Evolutionary conservation across 257 asterid species (phyloP).

Genomic region (Gentiana dahurica): DNA sequence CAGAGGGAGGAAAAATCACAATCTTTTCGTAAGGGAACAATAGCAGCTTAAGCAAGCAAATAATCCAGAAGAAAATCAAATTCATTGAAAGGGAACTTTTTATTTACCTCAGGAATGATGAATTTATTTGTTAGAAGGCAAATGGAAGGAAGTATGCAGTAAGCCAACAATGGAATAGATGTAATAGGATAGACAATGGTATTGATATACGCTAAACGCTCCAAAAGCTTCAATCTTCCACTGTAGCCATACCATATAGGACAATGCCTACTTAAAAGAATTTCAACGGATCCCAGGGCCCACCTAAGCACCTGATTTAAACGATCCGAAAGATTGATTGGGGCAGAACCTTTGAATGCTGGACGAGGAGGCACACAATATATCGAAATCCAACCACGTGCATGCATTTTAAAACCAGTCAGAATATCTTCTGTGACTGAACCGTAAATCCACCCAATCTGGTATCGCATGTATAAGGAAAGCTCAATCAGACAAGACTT

Average conservation of each 20-base stretch:
- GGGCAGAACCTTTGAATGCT: constrained; percentile 93
- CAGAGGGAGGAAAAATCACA: not conserved
- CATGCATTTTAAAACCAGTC: constrained; percentile 95
- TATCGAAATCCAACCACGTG: constrained; percentile 85
- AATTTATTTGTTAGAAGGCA: constrained; percentile 88
- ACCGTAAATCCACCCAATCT: constrained; percentile 97
- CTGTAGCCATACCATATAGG: constrained; percentile 89
- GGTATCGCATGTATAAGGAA: constrained; percentile 5
- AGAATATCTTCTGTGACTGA: constrained; percentile 91
- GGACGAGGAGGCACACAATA: constrained; percentile 91
- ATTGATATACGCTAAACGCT: constrained; percentile 80
- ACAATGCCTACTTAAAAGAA: constrained; percentile 82
- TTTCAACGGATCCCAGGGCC: constrained; percentile 93
- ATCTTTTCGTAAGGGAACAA: not conserved
- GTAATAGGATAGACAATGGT: constrained; percentile 87
- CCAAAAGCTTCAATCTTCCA: constrained; percentile 56
- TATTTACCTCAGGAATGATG: constrained; percentile 70
- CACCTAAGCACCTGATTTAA: constrained; percentile 91
- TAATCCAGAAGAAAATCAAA: not conserved
- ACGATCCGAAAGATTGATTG: constrained; percentile 93
- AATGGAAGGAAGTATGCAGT: constrained; percentile 76
- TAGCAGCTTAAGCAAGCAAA: not conserved
- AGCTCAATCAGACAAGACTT: constrained; percentile 3
- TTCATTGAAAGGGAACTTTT: not conserved
- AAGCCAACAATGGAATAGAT: constrained; percentile 73